phyloP scores from a whole-genome alignment of 768 basidiomycete species.

The Suillus weaverae region DNA sequence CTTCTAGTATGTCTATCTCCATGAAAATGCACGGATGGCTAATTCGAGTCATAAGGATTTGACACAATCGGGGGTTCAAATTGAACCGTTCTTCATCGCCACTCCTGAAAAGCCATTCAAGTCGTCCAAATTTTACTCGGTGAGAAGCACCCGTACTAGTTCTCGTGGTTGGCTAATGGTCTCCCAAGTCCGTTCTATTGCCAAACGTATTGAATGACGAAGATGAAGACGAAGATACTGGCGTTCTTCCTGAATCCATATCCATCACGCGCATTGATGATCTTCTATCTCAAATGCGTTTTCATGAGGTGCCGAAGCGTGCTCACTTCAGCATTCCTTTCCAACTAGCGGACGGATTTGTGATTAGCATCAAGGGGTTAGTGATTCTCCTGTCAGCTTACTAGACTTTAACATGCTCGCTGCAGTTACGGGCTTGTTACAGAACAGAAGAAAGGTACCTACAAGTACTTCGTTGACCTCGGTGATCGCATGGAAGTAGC shows the following conservation, averaged over 20 bases:
- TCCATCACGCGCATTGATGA: slow-evolving; percentile 80
- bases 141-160: slow-evolving; percentile 34
- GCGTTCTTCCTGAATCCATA: slow-evolving; percentile 63
- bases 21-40: background rate
- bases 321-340: slow-evolving; percentile 82
- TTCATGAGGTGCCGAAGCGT: slow-evolving; percentile 81
- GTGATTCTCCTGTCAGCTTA: slow-evolving; percentile 19
- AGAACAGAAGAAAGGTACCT: slow-evolving; percentile 80
- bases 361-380: slow-evolving; percentile 82
- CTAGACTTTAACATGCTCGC: slow-evolving; percentile 10
- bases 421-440: slow-evolving; percentile 84
- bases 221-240: slow-evolving; percentile 50
- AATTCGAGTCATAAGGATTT: slow-evolving; percentile 60
- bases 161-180: background rate
- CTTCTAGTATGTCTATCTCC: slow-evolving; percentile 49
- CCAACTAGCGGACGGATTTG: slow-evolving; percentile 68
- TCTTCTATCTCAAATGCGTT: slow-evolving; percentile 75
- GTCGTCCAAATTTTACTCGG: slow-evolving; percentile 74
- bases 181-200: slow-evolving; percentile 56
- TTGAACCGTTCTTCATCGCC: slow-evolving; percentile 91
- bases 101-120: slow-evolving; percentile 68
- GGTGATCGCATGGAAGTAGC: slow-evolving; percentile 80
- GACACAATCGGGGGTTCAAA: slow-evolving; percentile 69
- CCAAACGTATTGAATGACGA: slow-evolving; percentile 51
- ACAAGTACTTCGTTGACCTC: slow-evolving; percentile 81